These are phyloP conservation scores for Malus hybrid DNA, from an alignment of 331 rosid species.

Conservation along the genomic window DNA sequence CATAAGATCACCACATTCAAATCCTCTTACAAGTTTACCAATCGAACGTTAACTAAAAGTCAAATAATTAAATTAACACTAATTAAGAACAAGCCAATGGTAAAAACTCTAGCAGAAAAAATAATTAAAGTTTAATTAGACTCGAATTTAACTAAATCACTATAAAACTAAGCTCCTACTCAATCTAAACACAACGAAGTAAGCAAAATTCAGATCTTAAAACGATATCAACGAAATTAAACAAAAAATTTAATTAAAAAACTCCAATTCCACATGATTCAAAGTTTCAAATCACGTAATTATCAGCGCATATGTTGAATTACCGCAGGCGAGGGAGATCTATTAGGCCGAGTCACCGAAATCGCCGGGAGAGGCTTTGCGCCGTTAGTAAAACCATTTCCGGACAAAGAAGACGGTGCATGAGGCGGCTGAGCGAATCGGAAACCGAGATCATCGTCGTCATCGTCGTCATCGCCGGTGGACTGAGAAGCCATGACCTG, in stretches of 20 bases:
- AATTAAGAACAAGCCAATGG: not conserved
- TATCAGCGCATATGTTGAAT: constrained; percentile 13
- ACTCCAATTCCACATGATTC: not conserved
- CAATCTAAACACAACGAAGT: not conserved
- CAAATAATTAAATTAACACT: not conserved
- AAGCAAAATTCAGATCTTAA: constrained; percentile 19
- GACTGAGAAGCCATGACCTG: constrained; percentile 91
- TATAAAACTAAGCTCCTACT: not conserved
- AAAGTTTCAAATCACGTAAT: not conserved
- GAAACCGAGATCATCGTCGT: constrained; percentile 58
- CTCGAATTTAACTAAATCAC: not conserved
- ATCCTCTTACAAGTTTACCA: not conserved
- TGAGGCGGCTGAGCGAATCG: constrained; percentile 46
- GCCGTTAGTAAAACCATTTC: constrained; percentile 21
- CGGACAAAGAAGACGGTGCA: constrained; percentile 37
- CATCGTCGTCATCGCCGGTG: constrained; percentile 46
- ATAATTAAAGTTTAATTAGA: not conserved
- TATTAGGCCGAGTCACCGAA: constrained; percentile 54
- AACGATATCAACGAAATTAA: not conserved
- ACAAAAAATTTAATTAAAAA: not conserved
- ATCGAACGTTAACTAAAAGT: not conserved
- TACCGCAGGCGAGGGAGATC: constrained; percentile 99
- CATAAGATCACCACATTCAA: constrained; percentile 2
- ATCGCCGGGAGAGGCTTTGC: constrained; percentile 47
- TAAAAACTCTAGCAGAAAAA: not conserved